Conservation (phyloP, 2,329 filamentous ascomycete genomes). For the Fusarium torreyae region DNA sequence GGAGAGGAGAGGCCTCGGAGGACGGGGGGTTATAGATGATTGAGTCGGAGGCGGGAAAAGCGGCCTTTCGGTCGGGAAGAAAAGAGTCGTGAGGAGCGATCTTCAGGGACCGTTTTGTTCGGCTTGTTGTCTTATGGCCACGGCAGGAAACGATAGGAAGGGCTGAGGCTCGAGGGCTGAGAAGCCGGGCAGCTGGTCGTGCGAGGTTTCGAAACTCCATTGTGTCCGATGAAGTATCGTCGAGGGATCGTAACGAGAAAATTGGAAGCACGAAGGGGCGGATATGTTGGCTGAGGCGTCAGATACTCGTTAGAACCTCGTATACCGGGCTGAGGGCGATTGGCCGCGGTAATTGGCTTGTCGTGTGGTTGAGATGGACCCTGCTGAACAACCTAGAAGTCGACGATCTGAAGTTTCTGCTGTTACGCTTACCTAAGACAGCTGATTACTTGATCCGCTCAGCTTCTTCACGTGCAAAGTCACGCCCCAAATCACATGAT, state of each 20-base stretch:
- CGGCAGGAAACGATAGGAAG: slow-evolving; percentile 52
- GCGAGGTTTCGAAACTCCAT: slow-evolving; percentile 57
- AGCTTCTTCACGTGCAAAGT: neutral
- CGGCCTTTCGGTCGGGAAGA: slow-evolving; percentile 57
- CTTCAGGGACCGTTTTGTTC: slow-evolving; percentile 71
- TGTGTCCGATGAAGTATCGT: slow-evolving; percentile 28
- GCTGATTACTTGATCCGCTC: neutral
- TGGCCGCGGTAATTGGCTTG: slow-evolving; percentile 47
- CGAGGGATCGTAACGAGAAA: slow-evolving; percentile 8
- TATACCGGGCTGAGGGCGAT: slow-evolving; percentile 39
- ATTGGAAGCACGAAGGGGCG: neutral
- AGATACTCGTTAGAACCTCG: slow-evolving; percentile 26
- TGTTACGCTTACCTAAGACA: slow-evolving; percentile 37
- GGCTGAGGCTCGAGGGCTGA: slow-evolving; percentile 47
- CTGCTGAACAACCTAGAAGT: slow-evolving; percentile 38
- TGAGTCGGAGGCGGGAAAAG: slow-evolving; percentile 54
- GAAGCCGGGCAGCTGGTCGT: slow-evolving; percentile 55
- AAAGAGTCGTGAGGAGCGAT: slow-evolving; percentile 74
- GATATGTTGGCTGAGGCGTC: neutral
- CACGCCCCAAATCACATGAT: slow-evolving; percentile 22
- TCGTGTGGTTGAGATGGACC: slow-evolving; percentile 40
- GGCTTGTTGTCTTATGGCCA: slow-evolving; percentile 66
- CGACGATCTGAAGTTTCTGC: slow-evolving; percentile 50
- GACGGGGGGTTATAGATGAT: slow-evolving; percentile 73
- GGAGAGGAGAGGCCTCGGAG: slow-evolving; percentile 69